Conservation (phyloP, 768 basidiomycete genomes). For the Dacryopinax primogenitus region DNA sequence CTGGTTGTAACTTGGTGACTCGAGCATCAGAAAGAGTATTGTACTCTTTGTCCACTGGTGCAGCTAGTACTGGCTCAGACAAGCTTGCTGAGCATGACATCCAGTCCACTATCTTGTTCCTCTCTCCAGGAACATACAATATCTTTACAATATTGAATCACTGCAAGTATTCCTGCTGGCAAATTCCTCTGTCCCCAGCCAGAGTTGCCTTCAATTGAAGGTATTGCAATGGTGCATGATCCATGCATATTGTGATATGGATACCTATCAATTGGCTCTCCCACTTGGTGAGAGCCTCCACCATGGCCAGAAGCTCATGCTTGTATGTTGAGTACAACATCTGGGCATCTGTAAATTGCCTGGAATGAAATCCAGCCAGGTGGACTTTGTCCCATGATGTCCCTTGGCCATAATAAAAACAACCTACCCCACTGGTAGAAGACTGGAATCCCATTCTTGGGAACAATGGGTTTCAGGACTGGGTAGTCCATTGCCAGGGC, state of each 20-base stretch:
- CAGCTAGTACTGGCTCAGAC: background rate
- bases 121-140: background rate
- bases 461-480: background rate
- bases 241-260: background rate
- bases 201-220: background rate
- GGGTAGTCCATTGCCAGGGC: background rate
- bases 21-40: background rate
- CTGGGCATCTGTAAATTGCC: conserved; percentile 17
- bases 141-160: background rate
- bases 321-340: conserved; percentile 13
- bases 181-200: background rate
- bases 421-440: background rate
- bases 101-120: background rate
- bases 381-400: background rate
- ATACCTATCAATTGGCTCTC: background rate
- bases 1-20: background rate
- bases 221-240: background rate
- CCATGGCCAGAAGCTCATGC: conserved; percentile 12
- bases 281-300: conserved; percentile 8
- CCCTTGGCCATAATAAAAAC: background rate
- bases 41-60: background rate
- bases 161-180: background rate
- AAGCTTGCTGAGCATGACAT: background rate
- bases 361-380: conserved; percentile 17
- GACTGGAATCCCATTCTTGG: background rate